Conservation (phyloP, 768 basidiomycete genomes). For the Hypsizygus marmoreus region DNA sequence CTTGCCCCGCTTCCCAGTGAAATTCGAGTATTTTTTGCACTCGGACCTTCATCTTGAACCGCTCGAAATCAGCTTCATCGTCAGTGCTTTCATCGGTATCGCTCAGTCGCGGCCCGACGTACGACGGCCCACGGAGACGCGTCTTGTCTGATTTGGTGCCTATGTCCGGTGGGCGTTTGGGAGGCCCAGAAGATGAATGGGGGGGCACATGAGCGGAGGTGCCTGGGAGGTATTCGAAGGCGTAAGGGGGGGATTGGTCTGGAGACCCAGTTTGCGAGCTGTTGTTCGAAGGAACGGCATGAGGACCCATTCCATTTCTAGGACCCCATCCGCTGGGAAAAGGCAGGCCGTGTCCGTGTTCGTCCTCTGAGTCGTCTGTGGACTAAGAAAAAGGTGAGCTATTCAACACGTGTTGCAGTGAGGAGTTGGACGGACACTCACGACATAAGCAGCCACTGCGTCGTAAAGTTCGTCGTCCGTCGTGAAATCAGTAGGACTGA, state of each 20-base stretch:
- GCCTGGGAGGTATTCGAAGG: constrained; percentile 28
- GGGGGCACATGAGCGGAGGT: constrained; percentile 5
- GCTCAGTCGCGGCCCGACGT: constrained; percentile 35
- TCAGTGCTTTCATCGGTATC: constrained; percentile 32
- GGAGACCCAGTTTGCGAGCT: constrained; percentile 27
- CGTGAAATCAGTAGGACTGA: constrained; percentile 43
- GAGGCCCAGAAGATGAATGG: constrained; percentile 14
- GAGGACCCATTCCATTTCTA: constrained; percentile 2
- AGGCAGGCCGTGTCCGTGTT: constrained; percentile 21
- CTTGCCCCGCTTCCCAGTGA: constrained; percentile 45
- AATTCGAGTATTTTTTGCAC: constrained; percentile 52
- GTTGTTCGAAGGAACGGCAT: constrained; percentile 21
- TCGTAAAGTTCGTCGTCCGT: constrained; percentile 37
- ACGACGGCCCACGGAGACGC: constrained; percentile 27
- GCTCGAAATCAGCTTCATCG: constrained; percentile 41
- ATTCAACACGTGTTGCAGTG: constrained; percentile 18
- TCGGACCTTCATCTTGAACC: constrained; percentile 47
- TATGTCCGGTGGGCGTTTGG: constrained; percentile 21
- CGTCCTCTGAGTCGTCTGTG: constrained; percentile 32
- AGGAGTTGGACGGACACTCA: constrained; percentile 26
- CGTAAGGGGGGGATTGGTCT: constrained; percentile 19
- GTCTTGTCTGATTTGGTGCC: constrained; percentile 18
- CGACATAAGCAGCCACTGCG: constrained; percentile 21
- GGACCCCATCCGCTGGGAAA: constrained; percentile 17
- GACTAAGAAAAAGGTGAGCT: constrained; percentile 21